Percentiles rank a stretch among this genome's conserved stretches.
phyloP scores from a whole-genome alignment of 768 basidiomycete genomes.

The Rossbeevera mucosa region DNA sequence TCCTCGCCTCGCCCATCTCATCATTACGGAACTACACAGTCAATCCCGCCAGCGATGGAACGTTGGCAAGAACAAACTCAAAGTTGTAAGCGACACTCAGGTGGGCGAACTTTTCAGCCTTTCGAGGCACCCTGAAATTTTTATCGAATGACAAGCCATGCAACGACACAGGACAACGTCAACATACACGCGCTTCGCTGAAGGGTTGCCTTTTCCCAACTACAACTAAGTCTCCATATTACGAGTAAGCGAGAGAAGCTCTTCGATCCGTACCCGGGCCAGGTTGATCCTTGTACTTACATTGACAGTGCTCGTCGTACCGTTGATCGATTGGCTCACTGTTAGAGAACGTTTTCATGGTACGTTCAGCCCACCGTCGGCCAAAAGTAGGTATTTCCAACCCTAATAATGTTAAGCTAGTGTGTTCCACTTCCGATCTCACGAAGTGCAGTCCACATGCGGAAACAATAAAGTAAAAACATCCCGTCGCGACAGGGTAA shows the following conservation, averaged over 20 bases:
- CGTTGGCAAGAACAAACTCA: neutral
- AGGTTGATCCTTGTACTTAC: neutral
- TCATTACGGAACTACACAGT: neutral
- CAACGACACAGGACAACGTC: neutral
- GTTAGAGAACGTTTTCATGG: no score
- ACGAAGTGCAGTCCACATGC: neutral
- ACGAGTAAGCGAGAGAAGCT: constrained; percentile 12
- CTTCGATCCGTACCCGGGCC: constrained; percentile 5
- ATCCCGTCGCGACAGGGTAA: neutral
- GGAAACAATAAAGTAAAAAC: neutral
- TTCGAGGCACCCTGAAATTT: neutral
- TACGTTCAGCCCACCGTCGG: no score
- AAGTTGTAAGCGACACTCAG: neutral
- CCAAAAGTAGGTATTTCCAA: neutral
- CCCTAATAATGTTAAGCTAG: neutral
- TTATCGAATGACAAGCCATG: neutral
- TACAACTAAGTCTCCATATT: neutral
- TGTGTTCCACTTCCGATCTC: neutral
- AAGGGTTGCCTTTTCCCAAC: neutral
- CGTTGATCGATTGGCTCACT: neutral
- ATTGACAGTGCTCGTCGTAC: neutral
- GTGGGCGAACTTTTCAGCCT: neutral
- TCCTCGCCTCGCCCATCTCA: neutral
- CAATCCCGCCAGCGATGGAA: neutral
- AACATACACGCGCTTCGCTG: neutral